These are phyloP conservation scores for Phaeosphaeriaceae sp. DNA, from an alignment of 2,329 filamentous ascomycete genomes.

Conservation along the genomic window DNA sequence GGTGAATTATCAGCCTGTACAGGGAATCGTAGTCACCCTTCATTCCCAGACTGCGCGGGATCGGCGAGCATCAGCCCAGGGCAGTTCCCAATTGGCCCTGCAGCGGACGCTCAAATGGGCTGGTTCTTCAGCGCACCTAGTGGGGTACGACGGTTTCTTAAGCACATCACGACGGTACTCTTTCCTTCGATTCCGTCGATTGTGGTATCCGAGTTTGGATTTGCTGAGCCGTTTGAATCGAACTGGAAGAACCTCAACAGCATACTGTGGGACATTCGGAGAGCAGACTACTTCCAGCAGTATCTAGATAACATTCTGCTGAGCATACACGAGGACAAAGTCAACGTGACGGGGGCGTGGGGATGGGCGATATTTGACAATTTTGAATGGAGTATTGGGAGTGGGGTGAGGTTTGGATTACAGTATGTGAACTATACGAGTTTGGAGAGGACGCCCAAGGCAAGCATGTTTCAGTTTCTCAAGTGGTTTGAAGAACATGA, in stretches of 20 bases:
- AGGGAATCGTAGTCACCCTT: constrained; percentile 48
- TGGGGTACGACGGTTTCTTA: constrained; percentile 51
- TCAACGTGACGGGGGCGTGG: constrained; percentile 53
- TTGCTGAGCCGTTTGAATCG: constrained; percentile 51
- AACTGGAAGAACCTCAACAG: constrained; percentile 37
- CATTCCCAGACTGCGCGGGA: constrained; percentile 52
- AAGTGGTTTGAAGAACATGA: constrained; percentile 51
- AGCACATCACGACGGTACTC: constrained; percentile 51
- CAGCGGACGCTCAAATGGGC: constrained; percentile 49
- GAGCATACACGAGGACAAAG: constrained; percentile 45
- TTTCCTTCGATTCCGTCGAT: constrained; percentile 52
- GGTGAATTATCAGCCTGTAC: constrained; percentile 50
- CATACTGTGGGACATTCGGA: constrained; percentile 49
- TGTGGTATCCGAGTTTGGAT: constrained; percentile 52
- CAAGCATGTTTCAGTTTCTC: constrained; percentile 51
- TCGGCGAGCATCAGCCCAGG: constrained; percentile 42
- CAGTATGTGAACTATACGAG: constrained; percentile 53
- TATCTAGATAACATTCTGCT: constrained; percentile 52
- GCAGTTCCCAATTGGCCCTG: constrained; percentile 55
- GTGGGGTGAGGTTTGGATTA: constrained; percentile 48
- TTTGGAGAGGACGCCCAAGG: constrained; percentile 51
- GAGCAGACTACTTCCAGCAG: constrained; percentile 52
- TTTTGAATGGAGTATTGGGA: constrained; percentile 51
- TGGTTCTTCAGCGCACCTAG: constrained; percentile 53
- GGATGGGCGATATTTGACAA: constrained; percentile 53